Conservation (phyloP, 371 early-diverging fungal species). For the Circinella umbellata region DNA sequence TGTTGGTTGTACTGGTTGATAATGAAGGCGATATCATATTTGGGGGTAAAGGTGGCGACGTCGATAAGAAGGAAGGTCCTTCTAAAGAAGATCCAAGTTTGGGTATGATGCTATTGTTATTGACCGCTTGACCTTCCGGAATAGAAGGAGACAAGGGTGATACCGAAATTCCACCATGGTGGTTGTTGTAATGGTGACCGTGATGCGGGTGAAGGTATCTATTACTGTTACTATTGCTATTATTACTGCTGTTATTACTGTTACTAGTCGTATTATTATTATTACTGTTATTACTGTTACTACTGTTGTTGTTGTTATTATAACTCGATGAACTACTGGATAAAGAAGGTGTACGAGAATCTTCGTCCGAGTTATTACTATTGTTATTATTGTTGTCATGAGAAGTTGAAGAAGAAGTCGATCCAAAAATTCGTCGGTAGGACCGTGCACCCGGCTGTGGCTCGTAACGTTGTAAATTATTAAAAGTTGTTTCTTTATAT, state of each 20-base stretch:
- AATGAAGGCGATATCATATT: background rate
- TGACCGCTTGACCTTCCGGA: conserved; percentile 1
- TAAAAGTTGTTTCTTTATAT: conserved; percentile 53
- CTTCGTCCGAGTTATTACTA: conserved; percentile 1
- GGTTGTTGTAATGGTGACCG: conserved; percentile 20
- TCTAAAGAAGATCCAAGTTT: conserved; percentile 27
- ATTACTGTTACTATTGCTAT: background rate
- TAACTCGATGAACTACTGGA: conserved; percentile 27
- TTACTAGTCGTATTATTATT: background rate
- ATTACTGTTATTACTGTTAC: background rate
- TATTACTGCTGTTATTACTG: background rate
- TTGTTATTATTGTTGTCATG: background rate
- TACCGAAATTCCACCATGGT: no score
- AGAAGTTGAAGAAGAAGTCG: background rate
- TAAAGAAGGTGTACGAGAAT: conserved; percentile 9
- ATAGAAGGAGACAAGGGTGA: background rate
- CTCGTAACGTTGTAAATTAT: conserved; percentile 44
- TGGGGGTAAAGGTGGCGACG: conserved; percentile 16
- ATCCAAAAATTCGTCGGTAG: conserved; percentile 22
- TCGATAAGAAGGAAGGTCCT: conserved; percentile 16
- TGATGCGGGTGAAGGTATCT: background rate
- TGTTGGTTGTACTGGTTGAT: background rate
- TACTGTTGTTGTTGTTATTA: background rate
- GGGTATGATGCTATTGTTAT: conserved; percentile 15
- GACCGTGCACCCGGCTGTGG: conserved; percentile 48